Conservation (phyloP, 1,284 basidiomycete genomes). For the Rhodotorula sp. region DNA sequence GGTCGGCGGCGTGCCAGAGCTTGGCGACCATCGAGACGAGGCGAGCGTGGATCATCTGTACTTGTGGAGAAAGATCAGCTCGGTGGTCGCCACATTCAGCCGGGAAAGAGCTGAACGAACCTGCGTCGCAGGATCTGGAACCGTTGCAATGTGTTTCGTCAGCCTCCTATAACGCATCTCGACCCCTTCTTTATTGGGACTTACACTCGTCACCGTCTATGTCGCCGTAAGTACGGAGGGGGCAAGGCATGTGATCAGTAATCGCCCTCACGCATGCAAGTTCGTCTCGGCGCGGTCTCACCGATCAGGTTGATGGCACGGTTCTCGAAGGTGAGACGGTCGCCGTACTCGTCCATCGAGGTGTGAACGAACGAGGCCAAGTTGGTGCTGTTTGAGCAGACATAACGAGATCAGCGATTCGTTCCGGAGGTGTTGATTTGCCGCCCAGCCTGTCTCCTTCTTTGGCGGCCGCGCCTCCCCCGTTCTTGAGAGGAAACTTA, state of each 20-base stretch:
- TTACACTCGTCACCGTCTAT: conserved; percentile 6
- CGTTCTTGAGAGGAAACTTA: background rate
- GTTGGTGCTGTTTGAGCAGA: conserved; percentile 59
- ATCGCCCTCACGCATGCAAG: too few relatives aligned
- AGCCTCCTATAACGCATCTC: background rate
- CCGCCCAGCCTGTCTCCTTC: too few relatives aligned
- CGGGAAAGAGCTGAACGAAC: too few relatives aligned
- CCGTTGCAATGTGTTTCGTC: background rate
- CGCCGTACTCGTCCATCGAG: conserved; percentile 13
- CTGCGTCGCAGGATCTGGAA: too few relatives aligned
- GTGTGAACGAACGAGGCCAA: conserved; percentile 61
- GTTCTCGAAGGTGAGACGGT: conserved; percentile 14
- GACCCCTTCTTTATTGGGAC: background rate
- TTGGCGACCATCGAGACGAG: conserved; percentile 84
- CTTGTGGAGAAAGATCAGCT: too few relatives aligned
- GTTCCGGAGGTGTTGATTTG: background rate
- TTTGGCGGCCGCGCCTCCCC: background rate
- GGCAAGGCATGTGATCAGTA: background rate
- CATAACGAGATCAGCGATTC: background rate
- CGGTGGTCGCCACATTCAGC: too few relatives aligned
- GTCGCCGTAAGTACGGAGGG: background rate
- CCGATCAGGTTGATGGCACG: conserved; percentile 10
- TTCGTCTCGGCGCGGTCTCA: background rate
- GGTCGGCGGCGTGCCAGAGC: conserved; percentile 81
- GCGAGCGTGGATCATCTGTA: conserved; percentile 63